A percentile compares a stretch with the other conserved stretches of the same genome.
Conservation (phyloP, 306 rosid species). For the Castanea sativa region DNA sequence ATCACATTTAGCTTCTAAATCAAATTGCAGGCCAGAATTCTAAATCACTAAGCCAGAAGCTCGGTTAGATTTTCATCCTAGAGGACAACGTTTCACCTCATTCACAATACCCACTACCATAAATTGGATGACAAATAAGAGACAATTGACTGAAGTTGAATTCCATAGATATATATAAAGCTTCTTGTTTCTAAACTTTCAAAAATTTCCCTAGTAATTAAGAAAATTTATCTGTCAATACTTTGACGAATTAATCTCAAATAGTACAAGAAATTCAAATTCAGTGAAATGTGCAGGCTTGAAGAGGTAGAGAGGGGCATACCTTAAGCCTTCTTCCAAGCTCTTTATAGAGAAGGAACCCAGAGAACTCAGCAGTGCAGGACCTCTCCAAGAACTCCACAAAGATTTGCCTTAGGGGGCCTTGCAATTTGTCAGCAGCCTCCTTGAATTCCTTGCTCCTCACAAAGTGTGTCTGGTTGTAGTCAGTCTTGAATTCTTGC, state of each 20-base stretch:
- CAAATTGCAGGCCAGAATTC: not conserved
- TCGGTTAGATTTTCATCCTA: not conserved
- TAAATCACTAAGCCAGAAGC: not conserved
- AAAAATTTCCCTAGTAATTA: not conserved
- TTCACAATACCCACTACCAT: not conserved
- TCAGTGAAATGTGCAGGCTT: not conserved
- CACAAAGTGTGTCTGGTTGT: constrained; percentile 94
- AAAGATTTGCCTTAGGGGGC: constrained; percentile 84
- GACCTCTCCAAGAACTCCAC: constrained; percentile 99
- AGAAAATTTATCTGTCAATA: not conserved
- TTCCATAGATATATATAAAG: not conserved
- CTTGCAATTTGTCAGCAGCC: constrained; percentile 89
- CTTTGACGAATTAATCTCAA: not conserved
- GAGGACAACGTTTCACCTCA: not conserved
- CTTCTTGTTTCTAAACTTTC: not conserved
- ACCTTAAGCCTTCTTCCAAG: constrained; percentile 98
- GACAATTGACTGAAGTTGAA: not conserved
- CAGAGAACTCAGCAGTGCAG: constrained; percentile 98
- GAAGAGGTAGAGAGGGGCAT: not conserved
- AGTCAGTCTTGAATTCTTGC: constrained; percentile 98
- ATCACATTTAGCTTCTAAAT: not conserved
- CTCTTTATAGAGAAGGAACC: constrained; percentile 96
- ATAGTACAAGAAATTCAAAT: not conserved
- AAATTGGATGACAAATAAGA: not conserved
- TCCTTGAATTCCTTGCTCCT: constrained; percentile 98